Percentiles rank a stretch among this genome's conserved stretches.
phyloP scores from a whole-genome alignment of 2,329 filamentous ascomycete genomes.

The Chaetomiaceae sp. region DNA sequence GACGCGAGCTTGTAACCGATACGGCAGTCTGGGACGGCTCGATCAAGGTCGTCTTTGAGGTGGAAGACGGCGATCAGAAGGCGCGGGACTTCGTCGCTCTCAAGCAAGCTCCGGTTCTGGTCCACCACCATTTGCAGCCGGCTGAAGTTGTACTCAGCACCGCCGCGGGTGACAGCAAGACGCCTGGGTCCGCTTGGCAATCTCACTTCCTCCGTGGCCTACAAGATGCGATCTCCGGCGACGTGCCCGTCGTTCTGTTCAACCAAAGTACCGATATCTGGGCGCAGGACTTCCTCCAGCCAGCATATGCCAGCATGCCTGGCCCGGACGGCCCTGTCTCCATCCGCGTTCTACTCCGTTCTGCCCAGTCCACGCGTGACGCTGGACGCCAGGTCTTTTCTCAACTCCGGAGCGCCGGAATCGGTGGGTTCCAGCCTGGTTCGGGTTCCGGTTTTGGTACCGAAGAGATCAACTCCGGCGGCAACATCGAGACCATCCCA shows the following conservation, averaged over 20 bases:
- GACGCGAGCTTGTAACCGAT: conserved; percentile 28
- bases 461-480: conserved; percentile 11
- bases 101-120: conserved; percentile 35
- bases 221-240: neutral
- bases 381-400: conserved; percentile 8
- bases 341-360: conserved; percentile 8
- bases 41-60: conserved; percentile 28
- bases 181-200: neutral
- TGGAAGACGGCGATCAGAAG: conserved; percentile 23
- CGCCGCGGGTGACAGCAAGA: neutral
- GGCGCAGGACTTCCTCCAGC: conserved; percentile 9
- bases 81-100: conserved; percentile 30
- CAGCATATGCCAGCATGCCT: conserved; percentile 9
- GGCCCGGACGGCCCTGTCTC: conserved; percentile 3
- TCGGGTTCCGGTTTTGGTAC: conserved; percentile 3
- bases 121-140: conserved; percentile 35
- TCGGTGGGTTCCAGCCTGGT: conserved; percentile 5
- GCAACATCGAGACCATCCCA: conserved; percentile 12
- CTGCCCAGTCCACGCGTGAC: conserved; percentile 4
- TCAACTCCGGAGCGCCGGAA: conserved; percentile 1
- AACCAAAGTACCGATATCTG: conserved; percentile 11
- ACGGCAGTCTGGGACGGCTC: conserved; percentile 28
- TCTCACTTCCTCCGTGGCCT: neutral
- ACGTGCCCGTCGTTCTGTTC: conserved; percentile 1
- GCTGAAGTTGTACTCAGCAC: conserved; percentile 17